Conservation (phyloP, 257 asterid genomes). For the Solanum pimpinellifolium region DNA sequence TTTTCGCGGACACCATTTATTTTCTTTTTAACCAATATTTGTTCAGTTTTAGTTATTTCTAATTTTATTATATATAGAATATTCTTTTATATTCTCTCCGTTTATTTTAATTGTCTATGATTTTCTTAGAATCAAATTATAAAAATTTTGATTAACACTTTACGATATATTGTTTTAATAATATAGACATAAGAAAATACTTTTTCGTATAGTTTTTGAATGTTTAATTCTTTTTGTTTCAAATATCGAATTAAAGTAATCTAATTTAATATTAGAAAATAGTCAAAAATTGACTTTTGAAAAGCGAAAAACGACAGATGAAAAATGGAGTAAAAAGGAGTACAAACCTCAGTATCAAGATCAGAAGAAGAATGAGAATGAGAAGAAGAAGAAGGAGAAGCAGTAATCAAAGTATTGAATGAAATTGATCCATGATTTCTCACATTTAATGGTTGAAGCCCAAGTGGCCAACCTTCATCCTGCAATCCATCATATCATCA, state of each 20-base stretch:
- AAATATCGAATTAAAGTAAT: no score
- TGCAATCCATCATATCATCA: conserved; percentile 5
- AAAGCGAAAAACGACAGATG: rapidly evolving
- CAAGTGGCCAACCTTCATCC: conserved; percentile 85
- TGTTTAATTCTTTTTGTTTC: no score
- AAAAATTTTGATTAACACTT: no score
- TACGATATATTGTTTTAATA: no score
- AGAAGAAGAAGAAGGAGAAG: conserved; percentile 35
- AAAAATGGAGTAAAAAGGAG: no score
- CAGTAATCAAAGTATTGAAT: conserved; percentile 44
- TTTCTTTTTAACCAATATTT: not conserved
- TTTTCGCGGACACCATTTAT: not conserved
- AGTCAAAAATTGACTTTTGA: no score
- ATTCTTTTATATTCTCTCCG: not conserved
- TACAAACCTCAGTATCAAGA: conserved; percentile 59
- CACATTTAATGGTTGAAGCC: conserved; percentile 50
- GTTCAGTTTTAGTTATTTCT: not conserved
- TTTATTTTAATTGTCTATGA: no score
- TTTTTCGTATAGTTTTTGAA: no score
- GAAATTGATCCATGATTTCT: conserved; percentile 44
- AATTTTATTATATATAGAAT: not conserved
- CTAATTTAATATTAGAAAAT: no score
- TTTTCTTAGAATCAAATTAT: no score
- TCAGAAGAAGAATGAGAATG: conserved; percentile 61
- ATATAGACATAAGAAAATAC: no score